These are phyloP conservation scores for Pleurotus djamor DNA, from an alignment of 768 basidiomycete species.

Conservation along the genomic window DNA sequence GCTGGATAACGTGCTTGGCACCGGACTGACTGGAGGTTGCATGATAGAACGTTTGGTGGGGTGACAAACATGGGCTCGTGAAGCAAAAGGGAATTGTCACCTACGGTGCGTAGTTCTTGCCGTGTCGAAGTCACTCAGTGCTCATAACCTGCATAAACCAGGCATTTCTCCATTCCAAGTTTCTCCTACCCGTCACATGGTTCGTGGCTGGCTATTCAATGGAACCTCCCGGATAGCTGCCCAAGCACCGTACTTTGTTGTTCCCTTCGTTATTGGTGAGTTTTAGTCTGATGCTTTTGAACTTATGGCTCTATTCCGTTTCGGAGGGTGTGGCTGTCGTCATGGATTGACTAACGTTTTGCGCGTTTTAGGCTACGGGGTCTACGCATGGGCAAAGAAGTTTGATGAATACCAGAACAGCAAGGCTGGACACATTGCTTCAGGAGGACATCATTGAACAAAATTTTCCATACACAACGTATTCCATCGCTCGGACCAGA, in stretches of 20 bases:
- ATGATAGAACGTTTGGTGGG: conserved; percentile 86
- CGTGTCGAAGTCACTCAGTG: too few species aligned
- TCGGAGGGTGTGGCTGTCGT: background rate
- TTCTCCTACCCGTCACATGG: conserved; percentile 66
- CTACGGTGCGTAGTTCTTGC: conserved; percentile 61
- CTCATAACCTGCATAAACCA: too few species aligned
- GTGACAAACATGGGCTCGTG: conserved; percentile 60
- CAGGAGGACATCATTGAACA: conserved; percentile 26
- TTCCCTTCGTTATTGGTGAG: conserved; percentile 80
- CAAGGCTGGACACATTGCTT: conserved; percentile 76
- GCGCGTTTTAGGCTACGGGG: conserved; percentile 58
- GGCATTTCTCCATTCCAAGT: conserved; percentile 84
- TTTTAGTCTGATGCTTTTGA: too few species aligned
- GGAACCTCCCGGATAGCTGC: conserved; percentile 72
- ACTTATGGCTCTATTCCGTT: background rate
- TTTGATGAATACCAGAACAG: conserved; percentile 68
- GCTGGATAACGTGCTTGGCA: conserved; percentile 2
- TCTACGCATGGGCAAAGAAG: conserved; percentile 78
- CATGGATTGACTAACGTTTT: background rate
- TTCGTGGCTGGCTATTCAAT: conserved; percentile 82
- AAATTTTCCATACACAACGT: too few species aligned
- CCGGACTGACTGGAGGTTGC: background rate
- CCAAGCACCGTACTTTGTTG: conserved; percentile 67
- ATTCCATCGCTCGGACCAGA: background rate
- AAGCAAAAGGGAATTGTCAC: conserved; percentile 75